Conservation (phyloP, 352 stramenopile genomes). For the Peronospora tabacina region DNA sequence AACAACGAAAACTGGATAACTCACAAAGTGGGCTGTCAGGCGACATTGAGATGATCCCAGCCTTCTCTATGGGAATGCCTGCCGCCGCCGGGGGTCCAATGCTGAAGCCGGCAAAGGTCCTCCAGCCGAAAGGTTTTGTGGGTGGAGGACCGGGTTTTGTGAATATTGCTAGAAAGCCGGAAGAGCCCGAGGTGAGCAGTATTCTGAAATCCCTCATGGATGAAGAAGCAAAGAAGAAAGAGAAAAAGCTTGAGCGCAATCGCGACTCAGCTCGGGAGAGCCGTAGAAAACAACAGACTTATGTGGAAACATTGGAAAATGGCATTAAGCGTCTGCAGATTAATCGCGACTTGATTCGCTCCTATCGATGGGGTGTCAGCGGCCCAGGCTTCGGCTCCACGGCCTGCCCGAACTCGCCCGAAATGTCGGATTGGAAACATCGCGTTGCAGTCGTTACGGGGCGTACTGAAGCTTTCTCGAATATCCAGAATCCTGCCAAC, state of each 20-base stretch:
- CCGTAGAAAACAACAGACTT: conserved; percentile 82
- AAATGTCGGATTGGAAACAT: conserved; percentile 56
- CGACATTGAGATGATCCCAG: conserved; percentile 31
- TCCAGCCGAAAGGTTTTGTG: conserved; percentile 50
- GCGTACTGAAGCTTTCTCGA: conserved; percentile 49
- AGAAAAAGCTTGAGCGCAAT: conserved; percentile 86
- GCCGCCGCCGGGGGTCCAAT: conserved; percentile 3
- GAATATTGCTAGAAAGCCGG: conserved; percentile 71
- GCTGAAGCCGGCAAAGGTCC: conserved; percentile 25
- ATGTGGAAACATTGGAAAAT: conserved; percentile 81
- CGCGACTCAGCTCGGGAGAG: conserved; percentile 79
- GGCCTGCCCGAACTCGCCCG: conserved; percentile 40
- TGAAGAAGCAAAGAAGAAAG: conserved; percentile 85
- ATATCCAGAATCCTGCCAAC: conserved; percentile 56
- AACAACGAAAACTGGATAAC: conserved; percentile 19
- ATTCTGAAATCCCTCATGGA: conserved; percentile 85
- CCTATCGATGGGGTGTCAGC: conserved; percentile 68
- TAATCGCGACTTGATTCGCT: conserved; percentile 61
- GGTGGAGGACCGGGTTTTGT: conserved; percentile 45
- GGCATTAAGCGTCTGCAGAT: conserved; percentile 84
- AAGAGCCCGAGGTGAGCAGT: conserved; percentile 72
- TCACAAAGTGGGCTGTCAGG: conserved; percentile 22
- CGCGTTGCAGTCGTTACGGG: conserved; percentile 65
- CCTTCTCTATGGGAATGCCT: conserved; percentile 6
- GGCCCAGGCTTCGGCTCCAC: conserved; percentile 35